phyloP scores from a whole-genome alignment of 2,329 filamentous ascomycete genomes.

The Fusarium haematococcum region DNA sequence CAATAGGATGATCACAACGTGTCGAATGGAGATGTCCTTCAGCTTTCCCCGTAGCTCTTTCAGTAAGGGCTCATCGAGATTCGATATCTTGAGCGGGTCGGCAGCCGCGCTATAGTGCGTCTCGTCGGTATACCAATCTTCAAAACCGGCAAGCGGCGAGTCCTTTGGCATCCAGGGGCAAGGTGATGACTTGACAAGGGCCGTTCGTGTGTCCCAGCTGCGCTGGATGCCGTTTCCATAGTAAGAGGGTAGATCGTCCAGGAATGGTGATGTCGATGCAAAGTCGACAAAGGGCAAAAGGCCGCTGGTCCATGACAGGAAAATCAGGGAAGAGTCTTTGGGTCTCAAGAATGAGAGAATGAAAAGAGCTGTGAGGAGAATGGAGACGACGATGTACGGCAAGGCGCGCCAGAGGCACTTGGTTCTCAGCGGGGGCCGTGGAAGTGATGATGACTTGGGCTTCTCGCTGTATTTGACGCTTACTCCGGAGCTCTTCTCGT shows the following conservation, averaged over 20 bases:
- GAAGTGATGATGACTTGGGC: not conserved
- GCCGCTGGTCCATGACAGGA: conserved; percentile 51
- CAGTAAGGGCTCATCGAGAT: conserved; percentile 50
- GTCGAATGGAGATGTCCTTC: conserved; percentile 52
- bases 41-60: conserved; percentile 43
- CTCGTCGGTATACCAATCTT: conserved; percentile 41
- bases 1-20: conserved; percentile 57
- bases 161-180: conserved; percentile 42
- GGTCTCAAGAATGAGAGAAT: conserved; percentile 45
- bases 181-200: conserved; percentile 37
- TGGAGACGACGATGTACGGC: conserved; percentile 38
- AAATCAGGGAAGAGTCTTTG: conserved; percentile 48
- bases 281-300: conserved; percentile 51
- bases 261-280: conserved; percentile 45
- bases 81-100: conserved; percentile 57
- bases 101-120: conserved; percentile 50
- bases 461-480: conserved; percentile 31
- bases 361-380: conserved; percentile 43
- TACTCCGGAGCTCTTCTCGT: not conserved
- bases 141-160: conserved; percentile 35
- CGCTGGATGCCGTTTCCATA: conserved; percentile 44
- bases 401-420: conserved; percentile 17
- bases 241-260: conserved; percentile 40
- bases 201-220: conserved; percentile 43
- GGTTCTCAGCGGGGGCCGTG: not conserved